Conservation (phyloP, 805 yeast species). For the Kazachstania africana region DNA sequence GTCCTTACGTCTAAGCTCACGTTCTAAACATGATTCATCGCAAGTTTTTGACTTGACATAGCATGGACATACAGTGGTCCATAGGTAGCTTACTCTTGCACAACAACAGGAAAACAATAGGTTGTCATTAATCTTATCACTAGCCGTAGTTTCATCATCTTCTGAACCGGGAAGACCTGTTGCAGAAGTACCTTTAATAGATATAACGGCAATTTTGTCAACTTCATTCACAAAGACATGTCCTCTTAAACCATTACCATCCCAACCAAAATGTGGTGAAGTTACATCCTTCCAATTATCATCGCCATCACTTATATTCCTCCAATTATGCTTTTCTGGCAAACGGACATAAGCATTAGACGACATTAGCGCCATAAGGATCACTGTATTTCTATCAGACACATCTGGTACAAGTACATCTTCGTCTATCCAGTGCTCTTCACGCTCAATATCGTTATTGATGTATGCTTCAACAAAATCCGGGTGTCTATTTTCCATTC, state of each 20-base stretch:
- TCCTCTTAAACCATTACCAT: slow-evolving; percentile 74
- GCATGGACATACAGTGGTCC: slow-evolving; percentile 96
- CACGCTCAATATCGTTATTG: not conserved
- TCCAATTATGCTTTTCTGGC: slow-evolving; percentile 79
- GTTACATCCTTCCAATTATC: slow-evolving; percentile 45
- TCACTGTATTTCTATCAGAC: slow-evolving; percentile 58
- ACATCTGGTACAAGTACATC: slow-evolving; percentile 58
- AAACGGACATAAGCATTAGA: slow-evolving; percentile 80
- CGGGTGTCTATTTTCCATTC: slow-evolving; percentile 41
- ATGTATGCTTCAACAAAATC: slow-evolving; percentile 32
- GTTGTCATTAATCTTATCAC: slow-evolving; percentile 81
- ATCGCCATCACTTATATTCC: slow-evolving; percentile 54
- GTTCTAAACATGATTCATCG: slow-evolving; percentile 76
- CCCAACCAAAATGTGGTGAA: slow-evolving; percentile 78
- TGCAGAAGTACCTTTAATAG: slow-evolving; percentile 88
- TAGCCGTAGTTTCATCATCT: slow-evolving; percentile 62
- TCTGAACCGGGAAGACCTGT: slow-evolving; percentile 68
- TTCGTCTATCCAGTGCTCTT: slow-evolving; percentile 41
- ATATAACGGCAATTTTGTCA: slow-evolving; percentile 52
- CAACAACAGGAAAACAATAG: slow-evolving; percentile 90
- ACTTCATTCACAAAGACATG: slow-evolving; percentile 67
- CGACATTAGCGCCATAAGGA: slow-evolving; percentile 71
- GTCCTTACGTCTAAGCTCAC: slow-evolving; percentile 60
- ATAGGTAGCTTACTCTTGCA: slow-evolving; percentile 78
- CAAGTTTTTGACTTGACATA: slow-evolving; percentile 76